Conservation (phyloP, 352 stramenopile species). For the Saprolegnia diclina region DNA sequence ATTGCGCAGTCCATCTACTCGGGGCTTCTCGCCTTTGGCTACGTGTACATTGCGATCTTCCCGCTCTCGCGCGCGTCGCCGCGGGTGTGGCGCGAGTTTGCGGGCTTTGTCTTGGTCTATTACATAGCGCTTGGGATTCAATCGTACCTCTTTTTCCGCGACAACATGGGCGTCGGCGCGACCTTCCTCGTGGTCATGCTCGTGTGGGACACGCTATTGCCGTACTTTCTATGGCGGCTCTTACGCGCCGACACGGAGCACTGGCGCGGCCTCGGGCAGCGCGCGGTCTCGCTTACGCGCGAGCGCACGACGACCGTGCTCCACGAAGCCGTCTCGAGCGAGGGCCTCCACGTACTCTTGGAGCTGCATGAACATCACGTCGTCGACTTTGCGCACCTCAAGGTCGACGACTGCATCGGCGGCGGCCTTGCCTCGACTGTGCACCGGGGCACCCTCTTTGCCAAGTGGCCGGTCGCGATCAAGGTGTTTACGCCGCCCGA, state of each 20-base stretch:
- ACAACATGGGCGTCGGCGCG: conserved; percentile 32
- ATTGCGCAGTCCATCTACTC: background rate
- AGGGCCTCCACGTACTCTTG: conserved; percentile 55
- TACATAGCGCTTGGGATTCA: conserved; percentile 19
- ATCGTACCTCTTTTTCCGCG: background rate
- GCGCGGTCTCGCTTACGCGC: conserved; percentile 37
- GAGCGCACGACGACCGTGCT: conserved; percentile 33
- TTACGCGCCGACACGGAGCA: conserved; percentile 64
- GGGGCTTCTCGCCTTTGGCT: background rate
- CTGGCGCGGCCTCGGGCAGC: conserved; percentile 58
- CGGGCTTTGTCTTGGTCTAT: conserved; percentile 33
- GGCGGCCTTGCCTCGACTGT: conserved; percentile 51
- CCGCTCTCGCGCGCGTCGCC: conserved; percentile 24
- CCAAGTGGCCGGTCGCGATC: conserved; percentile 49
- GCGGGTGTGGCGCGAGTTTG: conserved; percentile 35
- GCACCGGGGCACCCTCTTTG: conserved; percentile 51
- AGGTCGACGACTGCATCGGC: conserved; percentile 43
- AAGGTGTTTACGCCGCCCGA: conserved; percentile 67
- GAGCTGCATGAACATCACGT: conserved; percentile 58
- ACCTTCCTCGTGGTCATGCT: conserved; percentile 39
- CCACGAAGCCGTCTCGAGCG: conserved; percentile 48
- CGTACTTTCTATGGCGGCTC: conserved; percentile 64
- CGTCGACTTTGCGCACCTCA: conserved; percentile 54
- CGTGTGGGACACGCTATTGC: conserved; percentile 49
- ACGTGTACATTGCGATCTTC: conserved; percentile 28